A percentile compares a stretch with the other conserved stretches of the same genome.
phyloP scores from a whole-genome alignment of 805 yeast species.

The Scheffersomyces coipomensis region DNA sequence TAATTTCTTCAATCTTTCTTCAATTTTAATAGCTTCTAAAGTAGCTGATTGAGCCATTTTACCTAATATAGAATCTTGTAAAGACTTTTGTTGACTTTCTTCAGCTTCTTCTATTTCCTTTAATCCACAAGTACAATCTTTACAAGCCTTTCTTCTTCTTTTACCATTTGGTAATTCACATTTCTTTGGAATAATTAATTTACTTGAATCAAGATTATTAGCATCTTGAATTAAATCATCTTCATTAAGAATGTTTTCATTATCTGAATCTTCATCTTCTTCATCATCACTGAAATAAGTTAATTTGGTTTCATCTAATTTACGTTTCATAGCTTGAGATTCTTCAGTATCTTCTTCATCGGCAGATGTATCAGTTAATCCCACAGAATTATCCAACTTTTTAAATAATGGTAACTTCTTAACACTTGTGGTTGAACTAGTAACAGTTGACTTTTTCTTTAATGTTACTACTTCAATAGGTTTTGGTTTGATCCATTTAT shows the following conservation, averaged over 20 bases:
- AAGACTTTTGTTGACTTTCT: conserved; percentile 40
- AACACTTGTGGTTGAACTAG: conserved; percentile 3
- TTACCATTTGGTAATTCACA: conserved; percentile 54
- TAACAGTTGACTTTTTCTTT: conserved; percentile 16
- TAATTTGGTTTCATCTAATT: conserved; percentile 47
- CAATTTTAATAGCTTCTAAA: conserved; percentile 53
- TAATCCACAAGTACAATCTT: conserved; percentile 96
- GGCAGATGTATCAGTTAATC: conserved; percentile 45
- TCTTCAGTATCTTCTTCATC: conserved; percentile 39
- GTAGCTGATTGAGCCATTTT: conserved; percentile 51
- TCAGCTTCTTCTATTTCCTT: conserved; percentile 81
- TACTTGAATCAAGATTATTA: conserved; percentile 15
- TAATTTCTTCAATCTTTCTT: conserved; percentile 49
- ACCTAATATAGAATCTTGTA: conserved; percentile 46
- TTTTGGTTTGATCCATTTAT: conserved; percentile 56
- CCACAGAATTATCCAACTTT: conserved; percentile 9
- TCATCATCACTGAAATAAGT: conserved; percentile 53
- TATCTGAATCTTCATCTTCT: conserved; percentile 50
- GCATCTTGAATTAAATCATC: conserved; percentile 35
- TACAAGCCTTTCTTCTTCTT: conserved; percentile 89
- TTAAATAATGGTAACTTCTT: conserved; percentile 17
- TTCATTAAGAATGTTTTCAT: conserved; percentile 30
- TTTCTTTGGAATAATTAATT: conserved; percentile 56
- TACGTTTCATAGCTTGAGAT: conserved; percentile 43
- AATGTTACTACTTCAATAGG: conserved; percentile 30